Base-by-base conservation (phyloP, 805 yeast species). In the Metschnikowia baotianmanensis region DNA sequence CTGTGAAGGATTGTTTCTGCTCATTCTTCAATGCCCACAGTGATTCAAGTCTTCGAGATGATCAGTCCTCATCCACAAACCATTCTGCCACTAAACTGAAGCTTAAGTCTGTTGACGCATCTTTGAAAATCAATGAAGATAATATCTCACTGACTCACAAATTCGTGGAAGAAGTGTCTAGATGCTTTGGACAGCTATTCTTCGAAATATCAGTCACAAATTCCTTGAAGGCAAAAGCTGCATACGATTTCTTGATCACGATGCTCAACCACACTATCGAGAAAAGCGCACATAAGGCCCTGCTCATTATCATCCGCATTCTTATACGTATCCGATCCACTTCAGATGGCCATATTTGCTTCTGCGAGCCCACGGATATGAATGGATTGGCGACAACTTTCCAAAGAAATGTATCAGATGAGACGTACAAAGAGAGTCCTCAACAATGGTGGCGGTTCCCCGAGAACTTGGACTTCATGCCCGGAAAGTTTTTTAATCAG, bases 361-460 rank as follows among this genome's bases (percentile, higher is more conserved):
- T 83, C 31, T 60, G 77, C 2, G 62, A 69, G 6, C 83, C 84
- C 4, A 56, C 60, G 1, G 86, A 84, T 54, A 77, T 82, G 67
- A 83, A 77, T 30, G 88, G 86, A 0, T 59, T 84, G 13, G 76
- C 87, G 8, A 74, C 80, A 2, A 73, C 79, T 0, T 69, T 83
- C 38, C 71, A 74, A 4, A 67, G 87, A 53, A 76, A 77, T 43
- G 52, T 59, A 20, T 59, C 57, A 48, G 55, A 39, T 5, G 47
- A 36, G 1, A 12, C 32, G 2, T 39, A 26, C 25, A 31, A 31
- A 8, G 34, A 28, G n/a, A 56, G 45, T 3, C 48, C 48, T 3
- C 21, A 38, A 1, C 47, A 47, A 9, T 50, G 63, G 42, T 83
- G 90, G 91, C 58, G 61, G 5, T 82, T 70, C 50, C 91, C 90